Percentiles rank a stretch among this genome's conserved stretches.
Conservation (phyloP, 805 yeast species). For the Cyberlindnera sargentensis region DNA sequence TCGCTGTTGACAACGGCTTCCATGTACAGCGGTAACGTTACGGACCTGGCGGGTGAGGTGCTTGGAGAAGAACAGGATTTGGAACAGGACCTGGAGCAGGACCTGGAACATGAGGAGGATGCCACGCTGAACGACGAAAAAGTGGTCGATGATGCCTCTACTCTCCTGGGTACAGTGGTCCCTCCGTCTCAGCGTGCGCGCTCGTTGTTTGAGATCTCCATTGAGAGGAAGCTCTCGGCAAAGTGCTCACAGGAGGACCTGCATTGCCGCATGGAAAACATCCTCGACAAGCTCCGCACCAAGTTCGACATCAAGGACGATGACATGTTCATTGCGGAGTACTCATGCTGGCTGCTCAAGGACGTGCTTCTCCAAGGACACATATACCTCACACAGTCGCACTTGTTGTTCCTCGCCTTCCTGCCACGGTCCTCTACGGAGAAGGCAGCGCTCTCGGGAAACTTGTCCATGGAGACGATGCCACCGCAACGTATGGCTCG, state of each 20-base stretch:
- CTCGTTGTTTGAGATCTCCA: constrained; percentile 26
- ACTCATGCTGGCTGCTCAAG: constrained; percentile 70
- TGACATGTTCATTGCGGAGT: constrained; percentile 55
- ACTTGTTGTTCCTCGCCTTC: constrained; percentile 69
- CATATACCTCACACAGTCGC: constrained; percentile 58
- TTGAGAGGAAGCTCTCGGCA: constrained; percentile 11
- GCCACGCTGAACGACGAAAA: no score
- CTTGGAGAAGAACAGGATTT: no score
- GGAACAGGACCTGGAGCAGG: no score
- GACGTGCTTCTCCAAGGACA: constrained; percentile 87
- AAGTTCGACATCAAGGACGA: constrained; percentile 42
- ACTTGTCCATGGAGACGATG: constrained; percentile 36
- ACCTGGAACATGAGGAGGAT: no score
- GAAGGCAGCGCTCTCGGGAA: constrained; percentile 41
- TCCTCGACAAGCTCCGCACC: constrained; percentile 29
- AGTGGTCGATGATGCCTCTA: no score
- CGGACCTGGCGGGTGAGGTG: constrained; percentile 18
- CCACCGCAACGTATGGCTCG: constrained; percentile 31
- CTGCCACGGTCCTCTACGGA: constrained; percentile 51
- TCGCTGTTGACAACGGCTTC: constrained; percentile 52
- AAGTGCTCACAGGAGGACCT: constrained; percentile 8
- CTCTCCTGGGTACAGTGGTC: no score
- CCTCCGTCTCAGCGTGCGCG: constrained; percentile 2
- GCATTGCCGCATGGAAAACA: constrained; percentile 28
- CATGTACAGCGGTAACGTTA: constrained; percentile 33